Evolutionary conservation across 805 yeast species (phyloP).

Genomic region (Brettanomyces sp.): DNA sequence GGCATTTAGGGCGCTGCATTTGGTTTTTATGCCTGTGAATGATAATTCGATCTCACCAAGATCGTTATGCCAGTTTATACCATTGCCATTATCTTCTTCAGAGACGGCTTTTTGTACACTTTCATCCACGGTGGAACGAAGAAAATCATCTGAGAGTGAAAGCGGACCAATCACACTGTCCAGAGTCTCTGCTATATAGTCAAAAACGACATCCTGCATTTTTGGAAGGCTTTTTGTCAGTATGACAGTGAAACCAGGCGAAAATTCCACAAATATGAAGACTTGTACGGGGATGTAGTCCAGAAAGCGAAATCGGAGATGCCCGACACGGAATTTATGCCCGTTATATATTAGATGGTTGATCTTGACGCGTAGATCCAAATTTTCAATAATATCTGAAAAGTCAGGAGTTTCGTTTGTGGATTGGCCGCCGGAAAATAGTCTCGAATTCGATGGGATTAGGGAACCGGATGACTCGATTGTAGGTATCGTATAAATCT

Average conservation of each 20-base stretch:
- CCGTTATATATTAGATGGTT: slow-evolving; percentile 7
- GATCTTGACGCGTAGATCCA: slow-evolving; percentile 19
- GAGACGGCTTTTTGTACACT: not conserved
- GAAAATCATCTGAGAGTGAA: slow-evolving; percentile 2
- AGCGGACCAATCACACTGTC: slow-evolving; percentile 16
- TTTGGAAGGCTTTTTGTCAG: slow-evolving; percentile 14
- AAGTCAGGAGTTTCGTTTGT: slow-evolving; percentile 16
- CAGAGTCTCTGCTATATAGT: slow-evolving; percentile 15
- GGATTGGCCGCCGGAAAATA: slow-evolving; percentile 14
- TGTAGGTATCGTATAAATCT: slow-evolving; percentile 10
- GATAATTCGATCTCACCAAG: slow-evolving; percentile 15
- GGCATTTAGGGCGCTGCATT: slow-evolving; percentile 11
- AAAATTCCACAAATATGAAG: slow-evolving; percentile 16
- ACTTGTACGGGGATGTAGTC: slow-evolving; percentile 20
- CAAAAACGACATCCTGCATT: slow-evolving; percentile 12
- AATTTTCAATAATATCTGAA: slow-evolving; percentile 11
- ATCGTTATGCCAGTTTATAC: no score
- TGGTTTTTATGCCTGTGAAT: slow-evolving; percentile 9
- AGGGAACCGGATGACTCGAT: slow-evolving; percentile 3
- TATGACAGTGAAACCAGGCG: slow-evolving; percentile 13
- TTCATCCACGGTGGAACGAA: not conserved
- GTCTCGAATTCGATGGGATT: slow-evolving; percentile 15
- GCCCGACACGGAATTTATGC: slow-evolving; percentile 14
- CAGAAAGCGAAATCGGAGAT: slow-evolving; percentile 21
- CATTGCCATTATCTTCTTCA: not conserved